Evolutionary conservation across 2,329 filamentous ascomycete genomes (phyloP).

Genomic region (Epichloe festucae): DNA sequence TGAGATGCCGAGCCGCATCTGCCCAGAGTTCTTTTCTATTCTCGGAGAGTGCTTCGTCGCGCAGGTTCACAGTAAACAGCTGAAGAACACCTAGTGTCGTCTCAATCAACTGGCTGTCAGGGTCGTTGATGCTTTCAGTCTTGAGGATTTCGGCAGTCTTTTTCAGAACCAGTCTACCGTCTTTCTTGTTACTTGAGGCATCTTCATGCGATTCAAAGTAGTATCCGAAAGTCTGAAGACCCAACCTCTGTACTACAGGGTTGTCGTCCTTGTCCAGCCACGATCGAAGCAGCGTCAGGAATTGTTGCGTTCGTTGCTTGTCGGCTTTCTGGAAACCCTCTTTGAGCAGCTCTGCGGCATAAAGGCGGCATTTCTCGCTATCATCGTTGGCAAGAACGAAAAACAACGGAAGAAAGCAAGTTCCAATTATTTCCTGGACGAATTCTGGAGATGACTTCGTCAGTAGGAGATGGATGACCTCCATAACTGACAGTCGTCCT

Average conservation of each 20-base stretch:
- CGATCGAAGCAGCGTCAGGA: slow-evolving; percentile 55
- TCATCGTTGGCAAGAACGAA: slow-evolving; percentile 83
- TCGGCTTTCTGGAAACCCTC: slow-evolving; percentile 70
- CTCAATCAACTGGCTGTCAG: slow-evolving; percentile 61
- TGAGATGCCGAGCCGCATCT: slow-evolving; percentile 53
- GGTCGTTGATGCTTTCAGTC: slow-evolving; percentile 37
- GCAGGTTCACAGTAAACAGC: slow-evolving; percentile 54
- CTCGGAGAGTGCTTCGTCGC: slow-evolving; percentile 47
- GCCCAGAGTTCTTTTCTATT: slow-evolving; percentile 57
- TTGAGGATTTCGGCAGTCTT: slow-evolving; percentile 40
- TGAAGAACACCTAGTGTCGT: slow-evolving; percentile 57
- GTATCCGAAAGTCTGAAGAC: slow-evolving; percentile 67
- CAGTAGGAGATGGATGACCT: slow-evolving; percentile 75
- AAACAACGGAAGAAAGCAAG: slow-evolving; percentile 76
- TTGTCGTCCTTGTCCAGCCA: slow-evolving; percentile 73
- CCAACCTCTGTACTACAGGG: slow-evolving; percentile 54
- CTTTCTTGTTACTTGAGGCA: slow-evolving; percentile 48
- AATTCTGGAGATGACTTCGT: slow-evolving; percentile 73
- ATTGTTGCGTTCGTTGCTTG: slow-evolving; percentile 55
- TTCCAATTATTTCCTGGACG: slow-evolving; percentile 67
- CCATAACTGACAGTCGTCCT: slow-evolving; percentile 84
- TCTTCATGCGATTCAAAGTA: slow-evolving; percentile 62
- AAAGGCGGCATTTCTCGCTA: slow-evolving; percentile 68
- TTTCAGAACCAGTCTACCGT: slow-evolving; percentile 49
- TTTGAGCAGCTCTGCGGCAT: slow-evolving; percentile 68